A percentile compares a stretch with the other conserved stretches of the same genome.
Conservation (phyloP, 2,329 filamentous ascomycete genomes). For the Aureobasidium sp. region DNA sequence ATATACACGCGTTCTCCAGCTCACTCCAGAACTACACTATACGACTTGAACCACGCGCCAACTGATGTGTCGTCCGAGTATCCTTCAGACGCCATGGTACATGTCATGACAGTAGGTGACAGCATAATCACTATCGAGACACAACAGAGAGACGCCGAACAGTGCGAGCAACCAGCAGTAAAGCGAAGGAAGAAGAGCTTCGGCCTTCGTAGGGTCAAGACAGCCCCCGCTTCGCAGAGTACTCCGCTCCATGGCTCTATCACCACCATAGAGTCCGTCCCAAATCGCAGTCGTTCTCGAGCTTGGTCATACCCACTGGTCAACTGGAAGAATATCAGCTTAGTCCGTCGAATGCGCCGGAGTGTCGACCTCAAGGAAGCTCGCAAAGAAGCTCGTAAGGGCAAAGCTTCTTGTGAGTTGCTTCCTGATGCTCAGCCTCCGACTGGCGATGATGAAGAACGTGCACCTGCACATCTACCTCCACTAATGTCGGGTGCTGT, state of each 20-base stretch:
- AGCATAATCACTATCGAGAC: conserved; percentile 2
- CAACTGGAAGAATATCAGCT: neutral
- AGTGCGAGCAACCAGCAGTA: neutral
- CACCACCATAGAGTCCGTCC: neutral
- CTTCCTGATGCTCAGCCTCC: neutral
- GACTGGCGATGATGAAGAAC: neutral
- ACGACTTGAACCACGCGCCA: neutral
- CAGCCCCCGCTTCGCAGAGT: neutral
- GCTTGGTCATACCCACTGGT: neutral
- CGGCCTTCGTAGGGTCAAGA: neutral
- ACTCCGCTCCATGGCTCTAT: neutral
- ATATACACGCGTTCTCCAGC: neutral
- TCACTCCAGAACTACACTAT: neutral
- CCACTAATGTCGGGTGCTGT: neutral
- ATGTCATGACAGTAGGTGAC: conserved; percentile 1
- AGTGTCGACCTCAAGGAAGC: neutral
- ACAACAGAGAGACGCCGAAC: neutral
- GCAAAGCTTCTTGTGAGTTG: neutral
- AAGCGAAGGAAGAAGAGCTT: neutral
- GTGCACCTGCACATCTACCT: neutral
- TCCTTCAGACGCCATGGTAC: neutral
- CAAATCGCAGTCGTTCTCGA: neutral
- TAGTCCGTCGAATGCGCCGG: neutral
- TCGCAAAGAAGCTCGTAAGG: neutral
- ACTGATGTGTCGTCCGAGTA: neutral